Percentiles rank a stretch among this genome's conserved stretches.
Evolutionary conservation across 164 flowering plant genomes (phyloP).

Genomic region (Dillenia suffruticosa): DNA sequence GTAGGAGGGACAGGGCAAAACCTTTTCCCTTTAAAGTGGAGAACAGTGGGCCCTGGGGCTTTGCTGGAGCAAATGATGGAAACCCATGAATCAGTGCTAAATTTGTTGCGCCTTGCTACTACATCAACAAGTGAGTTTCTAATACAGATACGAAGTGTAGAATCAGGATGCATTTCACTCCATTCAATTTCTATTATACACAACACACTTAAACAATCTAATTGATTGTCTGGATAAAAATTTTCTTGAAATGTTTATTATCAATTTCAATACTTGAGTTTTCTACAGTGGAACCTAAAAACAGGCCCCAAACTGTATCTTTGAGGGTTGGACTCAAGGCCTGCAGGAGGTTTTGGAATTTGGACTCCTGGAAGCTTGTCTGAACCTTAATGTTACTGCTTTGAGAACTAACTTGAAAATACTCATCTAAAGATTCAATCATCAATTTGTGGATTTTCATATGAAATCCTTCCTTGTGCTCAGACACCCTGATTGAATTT

Average conservation of each 20-base stretch:
- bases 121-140: constrained; percentile 64
- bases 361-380: no score
- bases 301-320: no score
- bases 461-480: neutral
- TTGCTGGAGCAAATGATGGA: constrained; percentile 80
- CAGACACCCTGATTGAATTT: no score
- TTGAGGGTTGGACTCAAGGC: no score
- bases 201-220: neutral
- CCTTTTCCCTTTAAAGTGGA: constrained; percentile 91
- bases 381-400: no score
- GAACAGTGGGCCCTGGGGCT: constrained; percentile 81
- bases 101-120: constrained; percentile 91
- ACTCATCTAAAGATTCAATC: no score
- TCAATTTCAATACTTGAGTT: neutral
- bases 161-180: neutral
- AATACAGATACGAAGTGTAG: neutral
- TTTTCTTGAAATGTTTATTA: neutral
- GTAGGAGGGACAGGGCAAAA: constrained; percentile 95
- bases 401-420: no score
- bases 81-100: constrained; percentile 77
- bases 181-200: neutral
- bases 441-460: neutral
- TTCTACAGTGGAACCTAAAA: no score
- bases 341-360: no score
- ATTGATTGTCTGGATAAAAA: neutral